These are phyloP conservation scores for Melastoma candidum DNA, from an alignment of 441 rosid species.

Conservation along the genomic window DNA sequence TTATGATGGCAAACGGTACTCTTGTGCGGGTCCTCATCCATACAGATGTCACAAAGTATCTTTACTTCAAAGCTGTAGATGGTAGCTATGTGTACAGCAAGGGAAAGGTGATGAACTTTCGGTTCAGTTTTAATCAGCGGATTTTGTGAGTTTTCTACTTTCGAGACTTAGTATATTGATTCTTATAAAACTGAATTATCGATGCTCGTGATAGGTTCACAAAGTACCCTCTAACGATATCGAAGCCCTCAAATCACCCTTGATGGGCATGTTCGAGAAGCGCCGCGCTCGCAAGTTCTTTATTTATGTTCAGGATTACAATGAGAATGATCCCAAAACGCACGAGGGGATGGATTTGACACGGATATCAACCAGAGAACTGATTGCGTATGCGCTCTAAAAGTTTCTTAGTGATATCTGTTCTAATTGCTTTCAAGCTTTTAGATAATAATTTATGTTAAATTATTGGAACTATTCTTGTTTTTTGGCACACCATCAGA, in stretches of 20 bases:
- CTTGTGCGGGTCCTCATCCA: conserved; percentile 92
- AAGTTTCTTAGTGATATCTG: neutral
- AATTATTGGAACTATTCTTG: too few relatives aligned
- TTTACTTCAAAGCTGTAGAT: conserved; percentile 87
- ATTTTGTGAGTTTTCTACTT: too few relatives aligned
- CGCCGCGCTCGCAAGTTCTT: conserved; percentile 89
- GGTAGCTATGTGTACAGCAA: conserved; percentile 80
- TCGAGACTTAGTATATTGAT: too few relatives aligned
- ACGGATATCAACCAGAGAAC: conserved; percentile 61
- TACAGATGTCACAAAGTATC: conserved; percentile 82
- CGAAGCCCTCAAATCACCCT: conserved; percentile 88
- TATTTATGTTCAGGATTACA: conserved; percentile 69
- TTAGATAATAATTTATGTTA: too few relatives aligned
- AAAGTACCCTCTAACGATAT: conserved; percentile 88
- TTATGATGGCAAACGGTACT: conserved; percentile 93
- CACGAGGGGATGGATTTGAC: conserved; percentile 90
- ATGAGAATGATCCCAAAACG: conserved; percentile 69
- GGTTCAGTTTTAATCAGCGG: too few relatives aligned
- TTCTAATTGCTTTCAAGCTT: neutral
- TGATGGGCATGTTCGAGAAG: conserved; percentile 92
- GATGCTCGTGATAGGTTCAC: conserved; percentile 41
- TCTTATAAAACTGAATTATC: neutral
- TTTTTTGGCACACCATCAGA: too few relatives aligned
- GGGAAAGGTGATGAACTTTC: conserved; percentile 53
- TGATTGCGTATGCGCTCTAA: conserved; percentile 52